A percentile compares a stretch with the other conserved stretches of the same genome.
phyloP scores from a whole-genome alignment of 1,284 basidiomycete species.

The Somion occarium region DNA sequence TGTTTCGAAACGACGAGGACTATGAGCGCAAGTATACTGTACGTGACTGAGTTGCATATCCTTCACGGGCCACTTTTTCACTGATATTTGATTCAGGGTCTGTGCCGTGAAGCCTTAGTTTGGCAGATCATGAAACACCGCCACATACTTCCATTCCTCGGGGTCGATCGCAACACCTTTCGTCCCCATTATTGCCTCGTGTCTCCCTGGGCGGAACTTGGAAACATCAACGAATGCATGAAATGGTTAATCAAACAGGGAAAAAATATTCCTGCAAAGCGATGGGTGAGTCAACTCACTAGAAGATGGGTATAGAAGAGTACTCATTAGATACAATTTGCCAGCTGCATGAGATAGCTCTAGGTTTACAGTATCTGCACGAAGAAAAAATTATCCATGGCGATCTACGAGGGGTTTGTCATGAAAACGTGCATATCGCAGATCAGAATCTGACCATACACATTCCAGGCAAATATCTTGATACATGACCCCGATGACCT shows the following conservation, averaged over 20 bases:
- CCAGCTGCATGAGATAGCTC: slow-evolving; percentile 2
- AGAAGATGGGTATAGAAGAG: neutral
- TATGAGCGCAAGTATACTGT: neutral
- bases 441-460: neutral
- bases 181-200: neutral
- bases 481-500: slow-evolving; percentile 42
- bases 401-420: slow-evolving; percentile 44
- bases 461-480: slow-evolving; percentile 44
- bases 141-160: slow-evolving; percentile 6
- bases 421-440: neutral
- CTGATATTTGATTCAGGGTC: neutral
- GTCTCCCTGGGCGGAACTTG: slow-evolving; percentile 3
- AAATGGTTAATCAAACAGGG: neutral
- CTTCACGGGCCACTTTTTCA: neutral
- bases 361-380: slow-evolving; percentile 5
- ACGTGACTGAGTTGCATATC: neutral
- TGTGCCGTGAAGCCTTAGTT: slow-evolving; percentile 7
- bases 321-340: neutral
- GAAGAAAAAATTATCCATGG: slow-evolving; percentile 39
- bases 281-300: slow-evolving; percentile 3
- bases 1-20: neutral
- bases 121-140: slow-evolving; percentile 6
- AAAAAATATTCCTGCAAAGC: neutral
- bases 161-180: slow-evolving; percentile 4
- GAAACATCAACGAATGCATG: slow-evolving; percentile 1